phyloP scores from a whole-genome alignment of 495 filamentous ascomycete species.

The Penicillium pancosmium region DNA sequence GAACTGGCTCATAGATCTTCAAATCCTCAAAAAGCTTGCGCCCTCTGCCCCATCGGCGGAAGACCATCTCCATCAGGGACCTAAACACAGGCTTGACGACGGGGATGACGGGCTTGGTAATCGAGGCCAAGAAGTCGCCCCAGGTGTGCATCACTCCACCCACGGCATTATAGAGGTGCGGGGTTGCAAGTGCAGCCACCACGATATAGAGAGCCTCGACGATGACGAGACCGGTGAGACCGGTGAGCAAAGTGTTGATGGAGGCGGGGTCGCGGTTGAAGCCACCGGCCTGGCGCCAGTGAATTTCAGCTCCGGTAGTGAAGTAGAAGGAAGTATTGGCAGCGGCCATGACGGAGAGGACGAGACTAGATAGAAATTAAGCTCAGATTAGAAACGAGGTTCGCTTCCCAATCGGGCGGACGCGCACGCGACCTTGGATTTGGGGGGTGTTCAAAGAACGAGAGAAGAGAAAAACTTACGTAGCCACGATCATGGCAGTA shows the following conservation, averaged over 20 bases:
- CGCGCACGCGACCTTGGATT: not conserved
- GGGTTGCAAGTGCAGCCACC: slow-evolving; percentile 26
- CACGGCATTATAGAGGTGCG: slow-evolving; percentile 24
- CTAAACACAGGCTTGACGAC: slow-evolving; percentile 4
- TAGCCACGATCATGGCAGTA: slow-evolving; percentile 13
- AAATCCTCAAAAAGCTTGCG: slow-evolving; percentile 24
- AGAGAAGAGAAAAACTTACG: slow-evolving; percentile 9
- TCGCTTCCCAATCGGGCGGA: not conserved
- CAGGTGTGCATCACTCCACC: slow-evolving; percentile 30
- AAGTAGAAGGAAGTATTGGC: slow-evolving; percentile 42
- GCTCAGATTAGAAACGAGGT: not conserved
- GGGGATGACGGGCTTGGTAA: slow-evolving; percentile 10
- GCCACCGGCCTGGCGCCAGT: slow-evolving; percentile 41
- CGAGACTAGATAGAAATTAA: slow-evolving; percentile 22
- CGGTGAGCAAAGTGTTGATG: slow-evolving; percentile 39
- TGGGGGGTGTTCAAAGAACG: not conserved
- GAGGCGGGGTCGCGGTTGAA: slow-evolving; percentile 41
- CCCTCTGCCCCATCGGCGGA: slow-evolving; percentile 15
- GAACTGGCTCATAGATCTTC: slow-evolving; percentile 27
- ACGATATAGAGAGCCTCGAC: slow-evolving; percentile 31
- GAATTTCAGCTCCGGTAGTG: slow-evolving; percentile 41
- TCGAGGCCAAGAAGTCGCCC: slow-evolving; percentile 20
- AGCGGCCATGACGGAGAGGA: slow-evolving; percentile 39
- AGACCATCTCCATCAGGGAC: slow-evolving; percentile 2
- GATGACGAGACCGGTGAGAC: slow-evolving; percentile 41